phyloP scores from a whole-genome alignment of 306 rosid species.

The Mimosa pudica region DNA sequence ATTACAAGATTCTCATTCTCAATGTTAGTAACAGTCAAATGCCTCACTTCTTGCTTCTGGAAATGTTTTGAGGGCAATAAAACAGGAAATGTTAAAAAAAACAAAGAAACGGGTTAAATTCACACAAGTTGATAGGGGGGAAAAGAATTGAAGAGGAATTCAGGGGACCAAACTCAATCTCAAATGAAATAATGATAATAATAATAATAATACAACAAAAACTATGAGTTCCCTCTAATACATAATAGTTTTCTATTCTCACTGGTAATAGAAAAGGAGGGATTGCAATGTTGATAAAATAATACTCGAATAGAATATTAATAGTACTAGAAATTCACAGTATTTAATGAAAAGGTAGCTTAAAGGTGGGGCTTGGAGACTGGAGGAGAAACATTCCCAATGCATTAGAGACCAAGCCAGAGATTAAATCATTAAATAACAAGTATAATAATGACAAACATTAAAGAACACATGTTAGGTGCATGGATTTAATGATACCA shows the following conservation, averaged over 20 bases:
- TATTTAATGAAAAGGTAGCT: background rate
- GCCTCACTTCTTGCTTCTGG: conserved; percentile 9
- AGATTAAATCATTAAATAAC: conserved; percentile 4
- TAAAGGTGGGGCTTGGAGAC: conserved; percentile 29
- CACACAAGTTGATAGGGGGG: background rate
- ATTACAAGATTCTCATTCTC: conserved; percentile 32
- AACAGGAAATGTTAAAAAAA: no score
- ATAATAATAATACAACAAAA: background rate
- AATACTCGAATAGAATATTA: background rate
- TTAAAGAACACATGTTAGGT: conserved; percentile 10
- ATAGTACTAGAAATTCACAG: background rate
- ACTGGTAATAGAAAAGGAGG: background rate
- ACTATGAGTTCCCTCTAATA: background rate
- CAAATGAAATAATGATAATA: background rate
- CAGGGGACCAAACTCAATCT: background rate
- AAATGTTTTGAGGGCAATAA: background rate
- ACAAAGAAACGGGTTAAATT: background rate
- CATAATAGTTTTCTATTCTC: background rate
- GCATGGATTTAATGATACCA: conserved; percentile 31
- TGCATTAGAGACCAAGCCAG: conserved; percentile 18
- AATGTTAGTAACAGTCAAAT: conserved; percentile 1
- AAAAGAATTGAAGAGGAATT: background rate
- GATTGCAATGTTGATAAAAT: background rate
- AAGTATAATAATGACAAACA: conserved; percentile 12
- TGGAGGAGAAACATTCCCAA: conserved; percentile 36